Evolutionary conservation across 2,329 filamentous ascomycete species (phyloP), one percentile per base, ranked within the genome.

Genomic region (Tolypocladium endophyticum): DNA sequence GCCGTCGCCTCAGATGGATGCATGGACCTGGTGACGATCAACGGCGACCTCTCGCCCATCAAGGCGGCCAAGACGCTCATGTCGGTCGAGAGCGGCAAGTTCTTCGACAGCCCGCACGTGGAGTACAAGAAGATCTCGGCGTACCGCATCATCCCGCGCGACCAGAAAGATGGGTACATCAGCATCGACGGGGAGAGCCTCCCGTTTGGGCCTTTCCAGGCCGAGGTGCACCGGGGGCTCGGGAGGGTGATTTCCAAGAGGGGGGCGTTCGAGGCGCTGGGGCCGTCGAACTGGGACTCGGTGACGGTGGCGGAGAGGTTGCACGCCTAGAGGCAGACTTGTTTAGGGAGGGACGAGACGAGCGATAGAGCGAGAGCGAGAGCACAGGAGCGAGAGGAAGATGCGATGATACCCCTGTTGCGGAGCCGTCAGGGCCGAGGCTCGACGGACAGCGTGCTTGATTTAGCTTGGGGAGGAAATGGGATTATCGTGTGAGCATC

Each of bases 141-240:
- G 0, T 97, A 94, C 71, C 83, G 94, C 50, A 87, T 99, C 63
- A 87, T 87, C 4, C 94, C 94, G 0, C 85, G 84, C 58, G 76
- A 87, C 63, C 81, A 87, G 67, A 77, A 83, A 45, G 81, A 87
- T 63, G 93, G 93, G 1, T 94, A 89, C 71, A 95, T 99, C 71
- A 95, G 91, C 71, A 91, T 99, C 64, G 94, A 97, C 69, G 94
- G 94, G 43, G 94, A 99, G 75, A 82, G 83, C 58, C 80, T 96
- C 3, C 89, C 91, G 0, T 97, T 96, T 71, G 87, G 87, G 66
- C 88, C 90, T 0, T 95, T 97, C 70, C 94, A 99, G 76, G 90
- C 87, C 2, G 94, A 99, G 74, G 81, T 97, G 8, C 91, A 97
- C 71, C 82, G 79, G 58, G 89, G 88, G 0, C 77, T 99, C 30